Evolutionary conservation across 176 grass and related monocot species (phyloP), one percentile per base, ranked within the genome.

Genomic region (Puccinellia tenuiflora): DNA sequence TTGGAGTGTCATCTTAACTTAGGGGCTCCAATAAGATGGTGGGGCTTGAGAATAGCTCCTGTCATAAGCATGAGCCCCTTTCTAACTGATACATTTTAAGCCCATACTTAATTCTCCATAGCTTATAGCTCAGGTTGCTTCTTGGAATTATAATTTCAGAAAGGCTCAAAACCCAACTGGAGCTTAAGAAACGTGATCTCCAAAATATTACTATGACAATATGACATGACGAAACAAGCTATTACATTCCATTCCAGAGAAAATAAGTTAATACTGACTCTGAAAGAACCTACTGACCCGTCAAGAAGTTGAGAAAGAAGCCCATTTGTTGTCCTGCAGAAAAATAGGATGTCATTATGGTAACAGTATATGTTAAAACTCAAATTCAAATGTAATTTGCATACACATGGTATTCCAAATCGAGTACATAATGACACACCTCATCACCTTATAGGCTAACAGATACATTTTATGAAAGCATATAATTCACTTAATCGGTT

Each of bases 221-320:
- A 78, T 78, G 42, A 51, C 8, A 53, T 69, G 37, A 54, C 73
- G 9, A 9, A 39, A 72, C 59, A 83, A 33, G 0, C 30, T 74
- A 39, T 2, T 56, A 39, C 2, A 78, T 83, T 60, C 8, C 43
- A 6, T 83, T 30, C 8, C 45, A 7, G 25, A 13, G 43, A 66
- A 73, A 73, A 22, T 47, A 84, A 55, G 46, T 40, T 31, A 47
- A 48, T 5, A 48, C 26, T 54, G 37, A 47, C 51, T 71, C 25
- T 73, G 75, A 65, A 34, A 84, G 39, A 76, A 77, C n/a, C 7
- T 65, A 90, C 83, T 51, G 22, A 98, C 96, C 96, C 93, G 80
- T 92, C 96, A 85, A 98, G 91, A 51, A 98, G 79, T 73, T 92
- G 92, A 80, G 96, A 93, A 91, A 98, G 92, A 40, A 90, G 96